Percentiles rank a stretch among this genome's conserved stretches.
These are phyloP conservation scores for Colletotrichum echinochloae DNA, from an alignment of 2,329 filamentous ascomycete genomes.

Conservation along the genomic window DNA sequence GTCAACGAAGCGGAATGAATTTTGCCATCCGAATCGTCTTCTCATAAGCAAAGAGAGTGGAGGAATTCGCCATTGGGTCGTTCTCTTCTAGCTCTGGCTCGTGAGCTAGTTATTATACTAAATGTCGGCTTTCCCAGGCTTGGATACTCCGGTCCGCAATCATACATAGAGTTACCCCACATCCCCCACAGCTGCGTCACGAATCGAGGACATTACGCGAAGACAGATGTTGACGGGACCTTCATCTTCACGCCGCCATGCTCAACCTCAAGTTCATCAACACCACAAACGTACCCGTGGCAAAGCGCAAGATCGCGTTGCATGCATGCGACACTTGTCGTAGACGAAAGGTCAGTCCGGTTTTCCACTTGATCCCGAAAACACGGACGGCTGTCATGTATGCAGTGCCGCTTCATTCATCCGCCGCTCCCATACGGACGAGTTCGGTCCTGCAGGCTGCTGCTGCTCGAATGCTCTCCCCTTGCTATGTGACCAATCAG, in stretches of 20 bases:
- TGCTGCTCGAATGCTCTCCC: background rate
- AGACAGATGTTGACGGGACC: conserved; percentile 1
- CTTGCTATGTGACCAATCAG: conserved; percentile 18
- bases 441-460: background rate
- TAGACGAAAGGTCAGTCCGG: conserved; percentile 36
- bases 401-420: background rate
- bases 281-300: conserved; percentile 29
- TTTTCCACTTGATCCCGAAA: background rate
- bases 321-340: conserved; percentile 40
- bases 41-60: background rate
- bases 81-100: background rate
- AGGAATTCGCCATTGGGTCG: background rate
- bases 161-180: background rate
- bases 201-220: background rate
- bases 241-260: conserved; percentile 27
- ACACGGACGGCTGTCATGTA: background rate
- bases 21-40: background rate
- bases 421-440: background rate
- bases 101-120: too few species aligned
- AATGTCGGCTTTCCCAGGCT: background rate
- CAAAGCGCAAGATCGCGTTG: conserved; percentile 37
- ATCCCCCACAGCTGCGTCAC: background rate
- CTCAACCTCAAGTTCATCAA: conserved; percentile 42
- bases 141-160: background rate
- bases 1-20: background rate